A percentile compares a stretch with the other conserved stretches of the same genome.
Evolutionary conservation across 2,329 filamentous ascomycete species (phyloP).

Genomic region (Hymenoscyphus occultus): DNA sequence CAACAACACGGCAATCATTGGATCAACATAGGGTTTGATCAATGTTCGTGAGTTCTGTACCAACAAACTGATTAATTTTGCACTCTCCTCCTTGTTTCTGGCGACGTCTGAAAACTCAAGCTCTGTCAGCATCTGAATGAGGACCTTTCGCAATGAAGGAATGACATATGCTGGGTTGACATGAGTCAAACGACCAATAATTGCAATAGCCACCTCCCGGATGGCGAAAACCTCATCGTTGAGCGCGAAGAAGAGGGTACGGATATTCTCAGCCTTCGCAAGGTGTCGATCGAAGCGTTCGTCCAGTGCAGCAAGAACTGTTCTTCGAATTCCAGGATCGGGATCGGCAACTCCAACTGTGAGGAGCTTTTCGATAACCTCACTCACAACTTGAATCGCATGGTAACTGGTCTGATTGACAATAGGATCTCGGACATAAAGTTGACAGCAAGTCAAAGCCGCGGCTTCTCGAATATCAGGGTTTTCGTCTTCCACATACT

Average conservation of each 20-base stretch:
- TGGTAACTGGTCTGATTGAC: conserved; percentile 97
- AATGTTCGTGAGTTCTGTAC: conserved; percentile 90
- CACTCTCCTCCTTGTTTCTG: conserved; percentile 93
- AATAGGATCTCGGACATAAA: conserved; percentile 95
- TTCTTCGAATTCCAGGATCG: conserved; percentile 82
- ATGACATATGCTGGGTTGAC: conserved; percentile 98
- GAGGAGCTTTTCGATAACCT: conserved; percentile 94
- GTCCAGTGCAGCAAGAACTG: conserved; percentile 85
- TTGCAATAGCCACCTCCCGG: conserved; percentile 89
- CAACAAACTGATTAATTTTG: conserved; percentile 85
- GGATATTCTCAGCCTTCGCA: conserved; percentile 96
- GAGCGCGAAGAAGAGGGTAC: conserved; percentile 89
- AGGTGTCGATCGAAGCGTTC: conserved; percentile 93
- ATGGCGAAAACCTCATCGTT: conserved; percentile 95
- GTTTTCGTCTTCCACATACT: conserved; percentile 96
- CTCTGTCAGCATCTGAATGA: conserved; percentile 94
- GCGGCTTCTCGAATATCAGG: conserved; percentile 90
- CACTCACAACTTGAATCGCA: conserved; percentile 92
- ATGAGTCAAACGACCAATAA: conserved; percentile 87
- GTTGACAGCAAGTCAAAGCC: conserved; percentile 93
- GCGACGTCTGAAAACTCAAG: conserved; percentile 94
- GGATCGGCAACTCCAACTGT: conserved; percentile 93
- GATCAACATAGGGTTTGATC: conserved; percentile 94
- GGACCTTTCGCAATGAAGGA: conserved; percentile 86
- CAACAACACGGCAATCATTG: conserved; percentile 91